Evolutionary conservation across 2,329 filamentous ascomycete species (phyloP).

Genomic region (Tolypocladium cylindrosporum): DNA sequence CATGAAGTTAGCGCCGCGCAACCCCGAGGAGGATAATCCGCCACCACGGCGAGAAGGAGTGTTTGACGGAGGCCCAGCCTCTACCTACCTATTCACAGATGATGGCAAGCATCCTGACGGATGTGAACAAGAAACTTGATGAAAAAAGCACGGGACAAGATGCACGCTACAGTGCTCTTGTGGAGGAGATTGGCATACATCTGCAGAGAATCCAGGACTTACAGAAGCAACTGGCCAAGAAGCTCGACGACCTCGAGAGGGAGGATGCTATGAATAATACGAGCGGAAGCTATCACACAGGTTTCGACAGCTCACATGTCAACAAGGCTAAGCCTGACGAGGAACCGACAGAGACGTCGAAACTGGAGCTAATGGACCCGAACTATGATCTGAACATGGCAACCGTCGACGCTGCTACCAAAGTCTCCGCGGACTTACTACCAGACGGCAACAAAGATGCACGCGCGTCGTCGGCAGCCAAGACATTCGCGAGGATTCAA

Average conservation of each 20-base stretch:
- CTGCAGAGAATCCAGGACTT: neutral
- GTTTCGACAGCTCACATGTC: neutral
- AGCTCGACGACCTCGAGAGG: neutral
- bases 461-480: neutral
- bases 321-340: neutral
- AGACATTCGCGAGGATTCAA: neutral
- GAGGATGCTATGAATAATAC: neutral
- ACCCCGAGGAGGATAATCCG: neutral
- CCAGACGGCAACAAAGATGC: neutral
- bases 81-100: neutral
- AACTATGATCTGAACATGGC: neutral
- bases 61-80: neutral
- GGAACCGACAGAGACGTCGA: neutral
- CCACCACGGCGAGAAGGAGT: neutral
- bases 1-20: neutral
- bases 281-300: neutral
- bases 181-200: neutral
- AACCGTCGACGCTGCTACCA: neutral
- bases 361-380: neutral
- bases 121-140: neutral
- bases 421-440: neutral
- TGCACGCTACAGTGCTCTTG: neutral
- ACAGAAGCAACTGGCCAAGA: neutral
- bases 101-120: neutral
- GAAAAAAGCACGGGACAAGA: neutral